phyloP scores from a whole-genome alignment of 1,284 basidiomycete genomes.

The Papiliotrema laurentii region DNA sequence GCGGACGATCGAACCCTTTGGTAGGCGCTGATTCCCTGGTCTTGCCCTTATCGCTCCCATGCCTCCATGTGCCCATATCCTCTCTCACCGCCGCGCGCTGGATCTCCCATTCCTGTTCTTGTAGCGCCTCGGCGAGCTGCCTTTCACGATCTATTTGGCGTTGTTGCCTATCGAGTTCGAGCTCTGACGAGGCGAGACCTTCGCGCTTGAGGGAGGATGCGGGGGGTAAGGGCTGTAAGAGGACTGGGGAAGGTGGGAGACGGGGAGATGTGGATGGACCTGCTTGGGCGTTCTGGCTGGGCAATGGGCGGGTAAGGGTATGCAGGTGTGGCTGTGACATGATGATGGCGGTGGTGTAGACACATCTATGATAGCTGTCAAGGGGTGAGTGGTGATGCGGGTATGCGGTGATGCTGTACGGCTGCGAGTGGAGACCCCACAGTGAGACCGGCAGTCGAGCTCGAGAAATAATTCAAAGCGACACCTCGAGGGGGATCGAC shows the following conservation, averaged over 20 bases:
- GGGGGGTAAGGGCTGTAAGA: slow-evolving; percentile 37
- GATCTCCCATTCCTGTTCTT: slow-evolving; percentile 36
- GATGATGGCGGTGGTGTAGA: too few species aligned
- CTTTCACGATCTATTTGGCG: slow-evolving; percentile 26
- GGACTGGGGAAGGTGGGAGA: slow-evolving; percentile 31
- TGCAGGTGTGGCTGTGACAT: too few species aligned
- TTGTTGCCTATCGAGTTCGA: slow-evolving; percentile 40
- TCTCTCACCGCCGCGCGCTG: slow-evolving; percentile 27
- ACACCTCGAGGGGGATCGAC: too few species aligned
- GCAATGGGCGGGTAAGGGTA: too few species aligned
- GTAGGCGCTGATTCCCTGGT: slow-evolving; percentile 11
- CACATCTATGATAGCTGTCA: too few species aligned
- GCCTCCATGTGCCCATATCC: slow-evolving; percentile 18
- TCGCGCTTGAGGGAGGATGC: slow-evolving; percentile 24
- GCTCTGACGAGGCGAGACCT: slow-evolving; percentile 30
- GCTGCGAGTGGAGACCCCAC: background rate
- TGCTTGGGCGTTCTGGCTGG: too few species aligned
- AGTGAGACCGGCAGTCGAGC: too few species aligned
- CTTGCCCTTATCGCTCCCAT: slow-evolving; percentile 12
- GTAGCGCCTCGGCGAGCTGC: slow-evolving; percentile 43
- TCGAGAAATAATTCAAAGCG: too few species aligned
- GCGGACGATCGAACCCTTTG: slow-evolving; percentile 36
- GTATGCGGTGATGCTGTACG: too few species aligned
- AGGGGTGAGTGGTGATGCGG: too few species aligned
- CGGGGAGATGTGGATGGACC: slow-evolving; percentile 11